Base-by-base conservation (phyloP, 176 grass and related monocot species). In the Oryza longistaminata region DNA sequence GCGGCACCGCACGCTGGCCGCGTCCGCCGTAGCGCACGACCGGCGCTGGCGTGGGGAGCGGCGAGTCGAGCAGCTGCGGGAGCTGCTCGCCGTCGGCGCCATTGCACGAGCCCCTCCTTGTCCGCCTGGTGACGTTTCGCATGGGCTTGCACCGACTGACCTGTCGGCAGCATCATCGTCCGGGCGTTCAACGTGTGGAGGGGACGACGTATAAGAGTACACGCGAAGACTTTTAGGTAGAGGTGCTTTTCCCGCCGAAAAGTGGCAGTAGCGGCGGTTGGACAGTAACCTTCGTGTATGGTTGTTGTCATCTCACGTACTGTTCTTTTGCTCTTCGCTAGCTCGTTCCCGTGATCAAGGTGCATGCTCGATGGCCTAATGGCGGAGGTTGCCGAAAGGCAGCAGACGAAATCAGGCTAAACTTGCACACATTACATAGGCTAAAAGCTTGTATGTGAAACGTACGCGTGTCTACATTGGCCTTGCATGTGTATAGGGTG, bases 11-110 rank as follows among this genome's bases (percentile, higher is more conserved):
- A 25, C 21, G 65, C 88, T 65, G 67, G 68, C 62, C 77, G 78
- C 75, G 52, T 85, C 85, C 24, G 66, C 3, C 17, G 88, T 86
- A 21, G 71, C 82, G 65, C n/a, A 92, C 22, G 95, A 97, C 25
- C 95, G 92, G 15, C 90, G 87, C 27, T n/a, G 92, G 91, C 50
- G 92, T 95, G 48, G 85, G 84, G 9, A 97, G 91, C 75, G 95
- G 95, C 46, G 92, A 92, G 87, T 94, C 84, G 5, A 97, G 93
- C 68, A 90, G 86, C 73, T 91, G 85, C 52, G 48, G 84, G n/a
- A 34, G 46, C 80, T 68, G 71, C 39, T 68, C 73, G 58, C 39
- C 46, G n/a, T 19, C 70, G 40, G 60, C 55, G 78, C 66, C 55
- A 49, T 61, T 85, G 78, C 73, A 15, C 27, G n/a, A 16, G 62